Evolutionary conservation across 441 rosid species (phyloP).

Genomic region (Melastoma candidum): DNA sequence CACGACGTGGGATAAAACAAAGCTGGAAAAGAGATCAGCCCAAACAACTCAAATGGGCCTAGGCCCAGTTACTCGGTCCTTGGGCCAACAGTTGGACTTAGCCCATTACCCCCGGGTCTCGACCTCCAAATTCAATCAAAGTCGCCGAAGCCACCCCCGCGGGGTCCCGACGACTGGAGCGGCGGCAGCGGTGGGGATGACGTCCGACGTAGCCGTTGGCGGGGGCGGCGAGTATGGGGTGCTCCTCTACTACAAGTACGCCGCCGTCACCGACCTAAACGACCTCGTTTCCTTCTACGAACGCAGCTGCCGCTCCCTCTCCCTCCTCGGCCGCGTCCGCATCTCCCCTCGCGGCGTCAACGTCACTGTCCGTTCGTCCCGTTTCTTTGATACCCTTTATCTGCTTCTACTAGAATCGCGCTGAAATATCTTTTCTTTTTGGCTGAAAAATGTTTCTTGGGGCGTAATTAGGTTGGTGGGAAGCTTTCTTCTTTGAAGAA

Average conservation of each 20-base stretch:
- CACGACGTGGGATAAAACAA: too few species aligned
- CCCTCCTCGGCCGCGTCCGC: constrained; percentile 79
- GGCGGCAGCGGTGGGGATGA: background rate
- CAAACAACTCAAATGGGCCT: too few species aligned
- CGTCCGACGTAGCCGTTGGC: constrained; percentile 19
- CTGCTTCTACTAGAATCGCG: background rate
- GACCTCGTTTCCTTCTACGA: constrained; percentile 61
- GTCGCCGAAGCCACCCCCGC: too few species aligned
- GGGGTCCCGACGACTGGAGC: too few species aligned
- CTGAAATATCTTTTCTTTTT: background rate
- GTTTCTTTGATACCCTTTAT: background rate
- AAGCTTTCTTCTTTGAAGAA: constrained; percentile 41
- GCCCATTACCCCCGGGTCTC: too few species aligned
- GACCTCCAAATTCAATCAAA: too few species aligned
- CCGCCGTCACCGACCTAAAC: constrained; percentile 42
- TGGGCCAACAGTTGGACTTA: too few species aligned
- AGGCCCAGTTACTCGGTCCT: too few species aligned
- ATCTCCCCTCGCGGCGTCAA: constrained; percentile 78
- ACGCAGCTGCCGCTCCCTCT: constrained; percentile 56
- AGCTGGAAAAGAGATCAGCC: too few species aligned
- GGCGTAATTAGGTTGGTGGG: constrained; percentile 63
- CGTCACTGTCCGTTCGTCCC: constrained; percentile 34
- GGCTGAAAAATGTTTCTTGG: background rate
- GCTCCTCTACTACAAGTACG: constrained; percentile 67
- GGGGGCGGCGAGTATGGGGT: constrained; percentile 41